Base-by-base conservation (phyloP, 495 filamentous ascomycete species). In the Penicillium malachiteum region DNA sequence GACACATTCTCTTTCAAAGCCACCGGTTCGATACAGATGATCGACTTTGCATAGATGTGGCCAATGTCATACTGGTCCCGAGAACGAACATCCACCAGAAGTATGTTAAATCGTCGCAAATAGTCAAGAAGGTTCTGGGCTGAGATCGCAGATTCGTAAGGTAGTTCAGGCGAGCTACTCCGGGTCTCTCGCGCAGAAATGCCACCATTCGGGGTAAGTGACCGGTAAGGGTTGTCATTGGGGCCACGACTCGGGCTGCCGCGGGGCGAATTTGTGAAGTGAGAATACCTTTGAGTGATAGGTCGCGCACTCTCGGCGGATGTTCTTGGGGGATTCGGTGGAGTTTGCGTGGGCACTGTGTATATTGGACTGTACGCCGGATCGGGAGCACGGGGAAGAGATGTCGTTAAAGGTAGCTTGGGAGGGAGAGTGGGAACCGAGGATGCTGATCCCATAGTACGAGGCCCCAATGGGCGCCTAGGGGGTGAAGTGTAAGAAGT, bases 1-100 rank as follows among this genome's bases (percentile, higher is more conserved):
- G 92, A 96, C 41, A 96, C 87, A 42, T 91, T 87, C 38, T 82
- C 78, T 48, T 87, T 81, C 54, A 90, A 67, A 12, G 81, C 81
- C 38, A 92, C 83, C n/a, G 93, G 91, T 62, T 99, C 94, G 48
- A 97, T 80, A 70, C 93, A 97, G 41, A 97, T 88, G 33, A 92
- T 87, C 8, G 82, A 87, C 48, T 83, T 82, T 8, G 86, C 84
- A 74, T 84, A 86, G 40, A 99, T 90, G 62, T 99, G 95, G 1
- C 94, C 94, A 37, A 81, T 75, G 59, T 97, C 91, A 65, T 88
- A 99, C 33, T 89, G 81, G 39, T 89, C 86, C 34, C 94, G 88
- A 56, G 79, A 75, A 21, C 95, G 84, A 45, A 97, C 85, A 74
- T 97, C 94, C 58, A 99, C 88, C 14, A 97, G 56, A 2, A 99